phyloP scores from a whole-genome alignment of 176 grass and related monocot genomes.

The Zea luxurians region DNA sequence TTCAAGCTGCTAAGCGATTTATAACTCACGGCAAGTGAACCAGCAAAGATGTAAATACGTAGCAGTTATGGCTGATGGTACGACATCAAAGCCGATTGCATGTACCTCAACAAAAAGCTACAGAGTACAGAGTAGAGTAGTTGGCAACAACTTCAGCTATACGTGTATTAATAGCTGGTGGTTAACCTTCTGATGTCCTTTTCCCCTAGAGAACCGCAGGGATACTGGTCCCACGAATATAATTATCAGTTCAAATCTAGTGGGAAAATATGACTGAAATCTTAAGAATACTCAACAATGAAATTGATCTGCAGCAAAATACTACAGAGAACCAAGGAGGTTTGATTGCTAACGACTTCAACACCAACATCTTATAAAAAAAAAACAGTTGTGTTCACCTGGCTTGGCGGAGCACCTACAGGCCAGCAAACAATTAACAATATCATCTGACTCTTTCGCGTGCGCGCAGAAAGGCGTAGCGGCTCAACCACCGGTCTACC shows the following conservation, averaged over 20 bases:
- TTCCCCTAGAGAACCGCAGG: neutral
- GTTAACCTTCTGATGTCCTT: neutral
- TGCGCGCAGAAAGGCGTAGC: neutral
- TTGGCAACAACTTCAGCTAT: neutral
- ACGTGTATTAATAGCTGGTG: neutral
- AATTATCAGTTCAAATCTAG: neutral
- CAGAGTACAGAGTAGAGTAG: neutral
- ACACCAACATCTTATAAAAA: conserved; percentile 3
- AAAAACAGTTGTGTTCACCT: conserved; percentile 24
- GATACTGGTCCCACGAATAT: neutral
- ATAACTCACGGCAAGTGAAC: neutral
- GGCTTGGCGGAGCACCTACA: neutral
- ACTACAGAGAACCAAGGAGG: neutral
- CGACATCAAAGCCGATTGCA: neutral
- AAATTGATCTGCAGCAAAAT: neutral
- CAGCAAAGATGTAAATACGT: neutral
- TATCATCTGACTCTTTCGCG: conserved; percentile 23
- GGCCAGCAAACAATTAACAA: conserved; percentile 19
- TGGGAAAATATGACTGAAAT: conserved; percentile 9
- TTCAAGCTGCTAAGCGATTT: neutral
- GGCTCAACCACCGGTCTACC: conserved; percentile 42
- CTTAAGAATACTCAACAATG: conserved; percentile 12
- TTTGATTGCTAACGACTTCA: conserved; percentile 32
- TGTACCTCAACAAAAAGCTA: conserved; percentile 20
- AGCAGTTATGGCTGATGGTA: conserved; percentile 15